Percentiles rank a stretch among this genome's conserved stretches.
Conservation (phyloP, 805 yeast species). For the Kurtzmaniella fragi region DNA sequence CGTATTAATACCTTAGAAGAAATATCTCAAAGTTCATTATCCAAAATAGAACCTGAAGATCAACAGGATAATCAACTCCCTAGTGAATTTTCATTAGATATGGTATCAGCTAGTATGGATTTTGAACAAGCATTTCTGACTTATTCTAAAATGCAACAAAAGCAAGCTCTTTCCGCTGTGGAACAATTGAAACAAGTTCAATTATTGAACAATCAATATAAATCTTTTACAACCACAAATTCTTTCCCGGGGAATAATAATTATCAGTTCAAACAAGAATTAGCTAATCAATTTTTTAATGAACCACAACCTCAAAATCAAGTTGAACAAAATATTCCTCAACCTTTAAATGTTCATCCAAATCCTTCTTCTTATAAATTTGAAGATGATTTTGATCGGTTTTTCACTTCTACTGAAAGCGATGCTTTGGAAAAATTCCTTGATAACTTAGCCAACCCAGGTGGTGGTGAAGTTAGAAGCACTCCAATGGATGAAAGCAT, state of each 20-base stretch:
- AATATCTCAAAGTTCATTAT: too few relatives aligned
- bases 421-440: conserved; percentile 36
- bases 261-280: background rate
- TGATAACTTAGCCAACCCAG: conserved; percentile 32
- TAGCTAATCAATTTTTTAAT: conserved; percentile 1
- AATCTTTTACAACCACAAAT: background rate
- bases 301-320: conserved; percentile 2
- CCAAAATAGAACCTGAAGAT: too few relatives aligned
- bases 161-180: conserved; percentile 27
- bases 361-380: background rate
- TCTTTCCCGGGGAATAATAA: conserved; percentile 4
- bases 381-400: conserved; percentile 28
- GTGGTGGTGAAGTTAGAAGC: conserved; percentile 16
- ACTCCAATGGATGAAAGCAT: conserved; percentile 14
- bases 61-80: conserved; percentile 1
- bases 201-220: conserved; percentile 20
- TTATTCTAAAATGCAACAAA: conserved; percentile 36
- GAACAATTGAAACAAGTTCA: conserved; percentile 37
- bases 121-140: conserved; percentile 41
- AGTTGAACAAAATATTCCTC: background rate
- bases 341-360: background rate
- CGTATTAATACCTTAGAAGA: too few relatives aligned
- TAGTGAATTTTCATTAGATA: conserved; percentile 15
- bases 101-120: conserved; percentile 38
- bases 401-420: conserved; percentile 32